Percentiles rank a stretch among this genome's conserved stretches.
These are phyloP conservation scores for Chalciporus chontae DNA, from an alignment of 768 basidiomycete genomes.

Conservation along the genomic window DNA sequence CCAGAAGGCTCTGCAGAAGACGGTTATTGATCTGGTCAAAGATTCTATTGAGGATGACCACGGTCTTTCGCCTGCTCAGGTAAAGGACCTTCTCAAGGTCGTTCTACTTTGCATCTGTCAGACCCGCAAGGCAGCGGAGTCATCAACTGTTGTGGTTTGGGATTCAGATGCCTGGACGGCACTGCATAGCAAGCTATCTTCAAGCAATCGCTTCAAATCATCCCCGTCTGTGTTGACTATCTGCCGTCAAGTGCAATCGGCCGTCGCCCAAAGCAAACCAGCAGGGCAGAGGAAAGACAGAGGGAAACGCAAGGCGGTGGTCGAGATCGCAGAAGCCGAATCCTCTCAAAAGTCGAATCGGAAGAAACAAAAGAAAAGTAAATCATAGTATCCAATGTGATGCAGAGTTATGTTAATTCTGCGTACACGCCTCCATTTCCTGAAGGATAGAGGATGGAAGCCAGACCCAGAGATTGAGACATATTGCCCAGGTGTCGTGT, in stretches of 20 bases:
- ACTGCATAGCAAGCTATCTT: slow-evolving; percentile 44
- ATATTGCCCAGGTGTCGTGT: background rate
- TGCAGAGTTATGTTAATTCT: no score
- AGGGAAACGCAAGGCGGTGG: slow-evolving; percentile 41
- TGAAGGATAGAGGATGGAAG: no score
- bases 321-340: slow-evolving; percentile 25
- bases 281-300: background rate
- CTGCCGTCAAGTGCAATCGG: slow-evolving; percentile 57
- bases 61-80: slow-evolving; percentile 53
- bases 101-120: slow-evolving; percentile 63
- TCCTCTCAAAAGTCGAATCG: slow-evolving; percentile 38
- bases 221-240: slow-evolving; percentile 58
- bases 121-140: slow-evolving; percentile 44
- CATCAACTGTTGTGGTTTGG: slow-evolving; percentile 48
- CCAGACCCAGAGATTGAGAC: no score
- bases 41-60: slow-evolving; percentile 46
- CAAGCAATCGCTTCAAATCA: slow-evolving; percentile 58
- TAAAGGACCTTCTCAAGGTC: slow-evolving; percentile 80
- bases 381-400: slow-evolving; percentile 13
- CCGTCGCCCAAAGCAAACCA: slow-evolving; percentile 7
- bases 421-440: no score
- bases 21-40: slow-evolving; percentile 46
- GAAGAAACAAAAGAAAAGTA: slow-evolving; percentile 44
- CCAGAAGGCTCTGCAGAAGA: slow-evolving; percentile 45
- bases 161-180: slow-evolving; percentile 52